Conservation (phyloP, 2,329 filamentous ascomycete genomes). For the Rutstroemia sp. region DNA sequence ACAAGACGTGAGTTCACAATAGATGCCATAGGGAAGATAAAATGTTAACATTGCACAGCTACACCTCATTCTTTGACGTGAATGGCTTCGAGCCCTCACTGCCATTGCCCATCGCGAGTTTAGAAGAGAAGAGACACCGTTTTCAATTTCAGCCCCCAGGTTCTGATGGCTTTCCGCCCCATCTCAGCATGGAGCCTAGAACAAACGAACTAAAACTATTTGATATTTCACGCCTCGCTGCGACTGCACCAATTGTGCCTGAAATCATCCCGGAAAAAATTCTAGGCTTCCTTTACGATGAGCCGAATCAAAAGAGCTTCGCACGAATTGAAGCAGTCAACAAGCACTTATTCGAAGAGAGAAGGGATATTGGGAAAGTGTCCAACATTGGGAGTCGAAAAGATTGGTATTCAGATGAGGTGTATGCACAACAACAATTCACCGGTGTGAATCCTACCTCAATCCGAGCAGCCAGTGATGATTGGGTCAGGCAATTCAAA, state of each 20-base stretch:
- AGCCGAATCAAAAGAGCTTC: constrained; percentile 3
- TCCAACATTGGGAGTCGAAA: constrained; percentile 12
- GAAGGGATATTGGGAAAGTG: constrained; percentile 4
- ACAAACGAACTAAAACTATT: constrained; percentile 3
- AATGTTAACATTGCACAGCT: not conserved
- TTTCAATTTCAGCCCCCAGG: constrained; percentile 6
- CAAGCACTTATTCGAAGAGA: not conserved
- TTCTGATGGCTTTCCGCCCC: constrained; percentile 1
- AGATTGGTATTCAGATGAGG: constrained; percentile 28
- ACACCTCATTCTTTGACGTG: constrained; percentile 3
- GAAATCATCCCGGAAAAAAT: constrained; percentile 3
- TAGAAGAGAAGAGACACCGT: not conserved
- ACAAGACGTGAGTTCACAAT: not conserved
- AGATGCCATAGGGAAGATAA: not conserved
- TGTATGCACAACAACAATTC: constrained; percentile 36
- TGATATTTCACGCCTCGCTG: not conserved
- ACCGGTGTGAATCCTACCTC: constrained; percentile 30
- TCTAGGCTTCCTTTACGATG: constrained; percentile 1
- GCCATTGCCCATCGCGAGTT: not conserved
- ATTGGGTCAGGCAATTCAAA: constrained; percentile 19
- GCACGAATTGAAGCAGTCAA: constrained; percentile 1
- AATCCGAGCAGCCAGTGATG: constrained; percentile 13
- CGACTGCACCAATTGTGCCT: not conserved
- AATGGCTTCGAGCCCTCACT: constrained; percentile 1
- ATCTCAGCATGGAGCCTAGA: not conserved